Percentiles rank a stretch among this genome's conserved stretches.
Conservation (phyloP, 139 green algal genomes). For the Gonium pectorale region DNA sequence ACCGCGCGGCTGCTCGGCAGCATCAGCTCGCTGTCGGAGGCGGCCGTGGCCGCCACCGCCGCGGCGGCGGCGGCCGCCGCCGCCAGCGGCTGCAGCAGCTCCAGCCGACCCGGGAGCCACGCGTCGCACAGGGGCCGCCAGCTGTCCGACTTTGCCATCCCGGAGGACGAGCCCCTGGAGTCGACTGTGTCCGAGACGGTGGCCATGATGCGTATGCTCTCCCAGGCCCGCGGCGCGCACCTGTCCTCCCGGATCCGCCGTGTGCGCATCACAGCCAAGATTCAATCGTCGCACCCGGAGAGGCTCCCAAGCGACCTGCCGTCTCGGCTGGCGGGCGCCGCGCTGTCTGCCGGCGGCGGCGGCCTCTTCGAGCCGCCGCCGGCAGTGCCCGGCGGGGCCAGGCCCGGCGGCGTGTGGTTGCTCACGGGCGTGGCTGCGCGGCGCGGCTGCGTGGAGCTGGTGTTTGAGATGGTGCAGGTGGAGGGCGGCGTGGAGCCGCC, state of each 20-base stretch:
- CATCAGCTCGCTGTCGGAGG: too few species aligned
- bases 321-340: background rate
- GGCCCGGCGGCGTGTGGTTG: background rate
- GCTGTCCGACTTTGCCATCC: conserved; percentile 34
- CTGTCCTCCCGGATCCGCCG: conserved; percentile 35
- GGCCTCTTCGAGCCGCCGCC: background rate
- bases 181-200: conserved; percentile 29
- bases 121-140: conserved; percentile 17
- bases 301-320: conserved; percentile 12
- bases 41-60: background rate
- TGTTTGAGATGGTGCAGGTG: conserved; percentile 35
- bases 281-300: conserved; percentile 39
- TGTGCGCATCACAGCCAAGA: conserved; percentile 40
- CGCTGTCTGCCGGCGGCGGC: background rate
- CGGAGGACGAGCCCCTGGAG: conserved; percentile 23
- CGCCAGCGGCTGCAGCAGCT: background rate
- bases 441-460: conserved; percentile 31
- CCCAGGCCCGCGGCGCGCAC: conserved; percentile 20
- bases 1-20: too few species aligned
- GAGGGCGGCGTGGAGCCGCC: too few species aligned
- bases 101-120: too few species aligned
- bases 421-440: conserved; percentile 23
- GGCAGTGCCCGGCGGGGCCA: background rate
- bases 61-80: background rate
- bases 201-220: conserved; percentile 36